A percentile compares a stretch with the other conserved stretches of the same genome.
Evolutionary conservation across 345 rosid species (phyloP).

Genomic region (Atalantia buxifolia): DNA sequence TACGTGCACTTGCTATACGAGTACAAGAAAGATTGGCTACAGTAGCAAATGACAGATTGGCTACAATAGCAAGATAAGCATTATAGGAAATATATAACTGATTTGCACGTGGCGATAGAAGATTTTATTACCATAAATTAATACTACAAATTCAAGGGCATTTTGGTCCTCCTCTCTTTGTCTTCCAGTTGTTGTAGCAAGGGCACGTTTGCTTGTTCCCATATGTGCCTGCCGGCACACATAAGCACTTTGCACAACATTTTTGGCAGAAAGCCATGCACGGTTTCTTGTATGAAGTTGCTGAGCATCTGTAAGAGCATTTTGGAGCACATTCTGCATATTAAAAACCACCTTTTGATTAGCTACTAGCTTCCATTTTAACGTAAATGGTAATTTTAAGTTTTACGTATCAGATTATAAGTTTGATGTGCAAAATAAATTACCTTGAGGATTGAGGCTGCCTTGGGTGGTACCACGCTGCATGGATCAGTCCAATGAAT

Average conservation of each 20-base stretch:
- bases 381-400: not conserved
- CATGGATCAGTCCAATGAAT: not conserved
- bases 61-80: not conserved
- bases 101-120: not conserved
- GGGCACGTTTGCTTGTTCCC: conserved; percentile 70
- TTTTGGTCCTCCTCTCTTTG: conserved; percentile 66
- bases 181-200: conserved; percentile 75
- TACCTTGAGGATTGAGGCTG: conserved; percentile 35
- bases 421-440: not conserved
- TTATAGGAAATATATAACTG: not conserved
- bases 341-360: not conserved
- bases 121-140: not conserved
- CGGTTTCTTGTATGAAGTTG: conserved; percentile 45
- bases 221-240: conserved; percentile 74
- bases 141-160: conserved; percentile 40
- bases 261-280: conserved; percentile 68
- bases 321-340: conserved; percentile 23
- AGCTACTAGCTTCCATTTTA: not conserved
- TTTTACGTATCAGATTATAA: no score
- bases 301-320: conserved; percentile 40
- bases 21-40: not conserved
- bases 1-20: not conserved
- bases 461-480: conserved; percentile 33
- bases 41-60: not conserved
- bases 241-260: conserved; percentile 63